These are phyloP conservation scores for Kazachstania bromeliacearum DNA, from an alignment of 805 yeast genomes.

Conservation along the genomic window DNA sequence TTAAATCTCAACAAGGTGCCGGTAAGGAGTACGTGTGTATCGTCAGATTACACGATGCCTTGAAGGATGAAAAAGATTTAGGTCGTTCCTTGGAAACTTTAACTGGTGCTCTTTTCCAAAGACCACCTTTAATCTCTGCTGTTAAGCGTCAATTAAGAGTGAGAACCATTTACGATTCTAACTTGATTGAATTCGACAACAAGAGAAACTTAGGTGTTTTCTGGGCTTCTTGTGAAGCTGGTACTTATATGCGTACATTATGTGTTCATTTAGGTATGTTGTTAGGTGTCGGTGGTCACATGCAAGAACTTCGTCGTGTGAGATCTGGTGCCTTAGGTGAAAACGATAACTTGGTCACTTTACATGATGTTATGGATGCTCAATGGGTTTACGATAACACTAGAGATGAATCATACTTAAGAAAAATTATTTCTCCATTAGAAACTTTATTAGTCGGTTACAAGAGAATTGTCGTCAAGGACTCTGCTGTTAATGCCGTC, in stretches of 20 bases:
- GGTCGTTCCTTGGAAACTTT: slow-evolving; percentile 82
- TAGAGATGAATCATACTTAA: slow-evolving; percentile 89
- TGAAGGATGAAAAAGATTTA: slow-evolving; percentile 83
- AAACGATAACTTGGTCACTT: slow-evolving; percentile 82
- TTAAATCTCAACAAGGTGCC: slow-evolving; percentile 98
- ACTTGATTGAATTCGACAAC: slow-evolving; percentile 86
- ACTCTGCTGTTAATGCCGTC: slow-evolving; percentile 94
- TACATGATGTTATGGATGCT: slow-evolving; percentile 96
- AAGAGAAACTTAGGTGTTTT: slow-evolving; percentile 95
- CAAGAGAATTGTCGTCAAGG: slow-evolving; percentile 90
- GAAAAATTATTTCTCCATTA: slow-evolving; percentile 89
- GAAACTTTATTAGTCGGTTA: slow-evolving; percentile 90
- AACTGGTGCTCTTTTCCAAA: slow-evolving; percentile 97
- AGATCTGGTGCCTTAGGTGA: slow-evolving; percentile 94
- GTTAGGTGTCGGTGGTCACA: slow-evolving; percentile 97
- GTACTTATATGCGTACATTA: slow-evolving; percentile 97
- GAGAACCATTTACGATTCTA: slow-evolving; percentile 93
- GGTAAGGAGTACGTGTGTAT: slow-evolving; percentile 99
- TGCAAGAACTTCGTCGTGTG: slow-evolving; percentile 99
- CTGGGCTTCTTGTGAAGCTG: slow-evolving; percentile 99
- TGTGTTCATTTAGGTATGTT: slow-evolving; percentile 99
- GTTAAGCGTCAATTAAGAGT: slow-evolving; percentile 98
- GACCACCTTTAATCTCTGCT: slow-evolving; percentile 98
- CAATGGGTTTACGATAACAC: slow-evolving; percentile 97
- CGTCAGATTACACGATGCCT: slow-evolving; percentile 87